Evolutionary conservation across 805 yeast species (phyloP).

Genomic region (Dipodascus geniculatus): DNA sequence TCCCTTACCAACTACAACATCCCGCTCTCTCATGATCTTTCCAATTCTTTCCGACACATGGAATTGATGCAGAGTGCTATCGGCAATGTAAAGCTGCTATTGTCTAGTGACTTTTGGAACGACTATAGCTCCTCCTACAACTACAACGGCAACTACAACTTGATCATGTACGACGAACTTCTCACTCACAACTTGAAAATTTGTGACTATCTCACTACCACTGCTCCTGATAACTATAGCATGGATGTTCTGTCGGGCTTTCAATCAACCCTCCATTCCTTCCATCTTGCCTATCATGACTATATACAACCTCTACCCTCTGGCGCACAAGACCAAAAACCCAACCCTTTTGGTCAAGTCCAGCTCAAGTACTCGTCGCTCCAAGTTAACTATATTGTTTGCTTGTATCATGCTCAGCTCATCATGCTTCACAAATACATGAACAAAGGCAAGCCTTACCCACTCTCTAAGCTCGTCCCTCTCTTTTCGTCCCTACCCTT

Average conservation of each 20-base stretch:
- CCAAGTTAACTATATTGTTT: not conserved
- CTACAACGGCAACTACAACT: not conserved
- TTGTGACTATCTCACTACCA: not conserved
- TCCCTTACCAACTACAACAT: not conserved
- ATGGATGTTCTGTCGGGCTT: not conserved
- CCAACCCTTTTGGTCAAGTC: not conserved
- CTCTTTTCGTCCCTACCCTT: not conserved
- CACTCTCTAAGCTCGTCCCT: not conserved
- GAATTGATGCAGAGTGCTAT: constrained; percentile 7
- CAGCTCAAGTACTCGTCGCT: not conserved
- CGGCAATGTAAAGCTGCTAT: constrained; percentile 4
- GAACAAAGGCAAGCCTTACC: not conserved
- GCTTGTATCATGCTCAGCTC: not conserved
- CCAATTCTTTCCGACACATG: constrained; percentile 5
- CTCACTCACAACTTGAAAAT: not conserved
- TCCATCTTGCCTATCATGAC: not conserved
- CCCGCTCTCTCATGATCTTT: constrained; percentile 1
- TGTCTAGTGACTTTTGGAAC: constrained; percentile 7
- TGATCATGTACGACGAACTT: constrained; percentile 6
- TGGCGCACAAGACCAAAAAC: not conserved
- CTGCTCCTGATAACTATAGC: not conserved
- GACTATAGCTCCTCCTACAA: not conserved
- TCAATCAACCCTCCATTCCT: not conserved
- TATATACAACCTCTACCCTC: not conserved
- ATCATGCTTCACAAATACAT: not conserved